Percentiles rank a stretch among this genome's conserved stretches.
Conservation (phyloP, 2,329 filamentous ascomycete species). For the Phoma herbarum region DNA sequence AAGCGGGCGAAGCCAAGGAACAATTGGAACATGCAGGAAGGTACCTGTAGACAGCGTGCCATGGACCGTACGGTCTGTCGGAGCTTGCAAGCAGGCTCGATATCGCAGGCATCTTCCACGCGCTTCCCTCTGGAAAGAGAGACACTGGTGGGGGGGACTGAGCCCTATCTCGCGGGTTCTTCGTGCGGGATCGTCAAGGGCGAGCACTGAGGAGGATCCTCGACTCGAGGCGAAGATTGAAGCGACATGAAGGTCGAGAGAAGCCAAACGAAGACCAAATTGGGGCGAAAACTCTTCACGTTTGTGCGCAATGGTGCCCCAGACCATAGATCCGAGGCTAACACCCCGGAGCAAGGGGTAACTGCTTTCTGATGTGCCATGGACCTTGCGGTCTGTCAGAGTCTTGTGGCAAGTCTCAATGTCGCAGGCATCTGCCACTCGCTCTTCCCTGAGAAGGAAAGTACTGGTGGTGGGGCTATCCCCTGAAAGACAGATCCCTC, state of each 20-base stretch:
- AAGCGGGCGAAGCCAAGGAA: conserved; percentile 20
- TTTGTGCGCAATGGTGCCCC: conserved; percentile 1
- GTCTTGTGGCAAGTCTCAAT: conserved; percentile 26
- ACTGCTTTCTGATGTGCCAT: conserved; percentile 28
- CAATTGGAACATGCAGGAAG: conserved; percentile 21
- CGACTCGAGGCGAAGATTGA: conserved; percentile 11
- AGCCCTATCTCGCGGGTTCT: conserved; percentile 33
- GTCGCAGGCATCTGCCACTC: conserved; percentile 40
- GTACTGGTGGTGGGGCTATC: conserved; percentile 33
- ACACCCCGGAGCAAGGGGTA: conserved; percentile 17
- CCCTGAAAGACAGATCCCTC: conserved; percentile 34
- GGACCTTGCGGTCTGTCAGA: conserved; percentile 34
- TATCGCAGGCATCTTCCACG: conserved; percentile 41
- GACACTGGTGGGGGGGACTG: conserved; percentile 34
- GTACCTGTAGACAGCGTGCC: conserved; percentile 34
- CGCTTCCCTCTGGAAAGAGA: conserved; percentile 33
- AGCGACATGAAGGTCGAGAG: conserved; percentile 10
- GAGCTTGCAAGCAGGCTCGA: conserved; percentile 26
- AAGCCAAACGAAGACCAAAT: conserved; percentile 10
- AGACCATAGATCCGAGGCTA: conserved; percentile 11
- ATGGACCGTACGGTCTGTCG: conserved; percentile 35
- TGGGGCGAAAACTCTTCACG: conserved; percentile 13
- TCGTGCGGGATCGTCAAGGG: conserved; percentile 20
- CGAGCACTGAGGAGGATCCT: conserved; percentile 19
- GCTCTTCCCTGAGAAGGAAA: conserved; percentile 30